Conservation (phyloP, 2,329 filamentous ascomycete species). For the Fusarium palustre region DNA sequence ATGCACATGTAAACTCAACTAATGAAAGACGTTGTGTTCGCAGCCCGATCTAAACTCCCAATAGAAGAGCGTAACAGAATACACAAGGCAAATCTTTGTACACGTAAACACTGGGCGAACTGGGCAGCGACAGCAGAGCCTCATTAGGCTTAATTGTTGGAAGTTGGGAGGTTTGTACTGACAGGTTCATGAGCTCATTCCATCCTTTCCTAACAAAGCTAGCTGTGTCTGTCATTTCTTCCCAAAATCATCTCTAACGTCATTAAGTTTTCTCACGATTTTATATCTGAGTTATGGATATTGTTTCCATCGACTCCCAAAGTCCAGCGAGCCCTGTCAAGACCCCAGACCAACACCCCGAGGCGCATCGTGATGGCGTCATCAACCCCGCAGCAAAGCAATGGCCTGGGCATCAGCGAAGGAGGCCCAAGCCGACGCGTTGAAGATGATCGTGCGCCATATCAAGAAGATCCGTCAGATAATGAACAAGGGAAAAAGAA, state of each 20-base stretch:
- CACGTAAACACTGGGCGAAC: conserved; percentile 21
- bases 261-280: not conserved
- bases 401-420: conserved; percentile 1
- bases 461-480: not conserved
- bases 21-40: not conserved
- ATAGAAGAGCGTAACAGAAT: not conserved
- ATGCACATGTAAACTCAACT: not conserved
- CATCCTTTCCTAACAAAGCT: not conserved
- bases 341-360: not conserved
- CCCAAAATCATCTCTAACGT: not conserved
- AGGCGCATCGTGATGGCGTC: conserved; percentile 10
- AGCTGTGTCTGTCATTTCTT: not conserved
- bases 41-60: not conserved
- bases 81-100: conserved; percentile 15
- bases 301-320: not conserved
- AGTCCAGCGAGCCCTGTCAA: too few relatives aligned
- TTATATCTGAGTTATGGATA: not conserved
- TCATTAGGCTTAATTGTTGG: conserved; percentile 3
- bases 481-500: not conserved
- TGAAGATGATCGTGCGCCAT: not conserved
- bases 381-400: conserved; percentile 8
- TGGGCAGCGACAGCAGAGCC: conserved; percentile 14
- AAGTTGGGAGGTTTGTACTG: not conserved
- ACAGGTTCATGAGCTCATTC: not conserved
- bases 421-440: not conserved